Conservation (phyloP, 371 early-diverging fungal species). For the Mortierella sp. region DNA sequence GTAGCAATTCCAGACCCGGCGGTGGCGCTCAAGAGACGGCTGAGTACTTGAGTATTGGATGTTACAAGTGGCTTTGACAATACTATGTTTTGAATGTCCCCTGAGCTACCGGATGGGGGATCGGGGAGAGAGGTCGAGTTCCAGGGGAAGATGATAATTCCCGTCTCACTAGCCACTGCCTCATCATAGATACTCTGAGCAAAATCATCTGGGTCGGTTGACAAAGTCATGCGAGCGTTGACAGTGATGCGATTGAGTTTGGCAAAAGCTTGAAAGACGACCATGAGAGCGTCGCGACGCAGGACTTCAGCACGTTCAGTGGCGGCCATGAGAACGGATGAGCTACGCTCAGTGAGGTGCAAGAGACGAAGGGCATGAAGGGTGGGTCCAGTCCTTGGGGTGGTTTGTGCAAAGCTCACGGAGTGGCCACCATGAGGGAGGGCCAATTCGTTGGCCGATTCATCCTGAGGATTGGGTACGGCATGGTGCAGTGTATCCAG, state of each 20-base stretch:
- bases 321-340: constrained; percentile 80
- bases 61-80: constrained; percentile 40
- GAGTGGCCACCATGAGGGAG: background rate
- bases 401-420: constrained; percentile 18
- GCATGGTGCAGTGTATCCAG: constrained; percentile 45
- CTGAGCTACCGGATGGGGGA: constrained; percentile 12
- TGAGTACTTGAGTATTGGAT: constrained; percentile 44
- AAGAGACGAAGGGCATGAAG: constrained; percentile 75
- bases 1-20: constrained; percentile 37
- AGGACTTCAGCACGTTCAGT: constrained; percentile 70
- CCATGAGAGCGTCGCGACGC: constrained; percentile 77
- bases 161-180: constrained; percentile 57
- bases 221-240: constrained; percentile 58
- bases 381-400: constrained; percentile 17
- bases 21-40: constrained; percentile 35
- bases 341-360: constrained; percentile 80
- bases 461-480: constrained; percentile 5
- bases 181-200: constrained; percentile 66
- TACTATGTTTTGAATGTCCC: constrained; percentile 15
- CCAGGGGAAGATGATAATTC: constrained; percentile 67
- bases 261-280: constrained; percentile 86
- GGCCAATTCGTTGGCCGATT: background rate
- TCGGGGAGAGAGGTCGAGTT: constrained; percentile 51
- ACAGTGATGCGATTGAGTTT: constrained; percentile 72
- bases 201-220: constrained; percentile 66